A percentile compares a stretch with the other conserved stretches of the same genome.
Conservation (phyloP, 2,329 filamentous ascomycete genomes). For the Geosmithia putterillii region DNA sequence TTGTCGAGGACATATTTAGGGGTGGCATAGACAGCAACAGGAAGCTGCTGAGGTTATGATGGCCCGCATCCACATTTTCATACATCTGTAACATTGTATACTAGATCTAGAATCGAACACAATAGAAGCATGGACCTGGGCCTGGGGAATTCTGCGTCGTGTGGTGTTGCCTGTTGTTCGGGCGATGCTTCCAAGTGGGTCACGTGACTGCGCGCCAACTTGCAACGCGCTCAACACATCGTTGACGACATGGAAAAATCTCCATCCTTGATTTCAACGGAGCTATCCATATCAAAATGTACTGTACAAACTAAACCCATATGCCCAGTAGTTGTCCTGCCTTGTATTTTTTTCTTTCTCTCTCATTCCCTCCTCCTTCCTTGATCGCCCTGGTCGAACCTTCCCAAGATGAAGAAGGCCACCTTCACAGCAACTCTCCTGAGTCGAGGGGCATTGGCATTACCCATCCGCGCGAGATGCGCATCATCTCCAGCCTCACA, state of each 20-base stretch:
- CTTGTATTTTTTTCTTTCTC: no score
- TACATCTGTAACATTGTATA: not conserved
- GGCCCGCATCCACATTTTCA: not conserved
- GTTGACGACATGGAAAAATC: not conserved
- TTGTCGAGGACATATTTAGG: conserved; percentile 60
- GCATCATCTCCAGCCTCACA: not conserved
- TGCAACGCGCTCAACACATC: not conserved
- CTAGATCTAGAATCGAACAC: not conserved
- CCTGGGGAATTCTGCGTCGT: no score
- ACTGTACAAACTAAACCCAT: no score
- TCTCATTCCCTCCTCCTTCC: no score
- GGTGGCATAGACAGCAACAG: conserved; percentile 50
- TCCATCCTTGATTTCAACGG: conserved; percentile 1
- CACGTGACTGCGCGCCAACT: not conserved
- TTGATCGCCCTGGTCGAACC: no score
- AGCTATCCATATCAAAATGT: no score
- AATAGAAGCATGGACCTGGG: not conserved
- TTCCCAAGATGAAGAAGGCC: no score
- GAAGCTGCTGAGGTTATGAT: conserved; percentile 35
- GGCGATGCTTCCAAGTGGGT: not conserved
- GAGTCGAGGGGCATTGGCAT: no score
- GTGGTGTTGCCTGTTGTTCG: no score
- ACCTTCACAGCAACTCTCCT: no score
- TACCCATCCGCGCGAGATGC: no score
- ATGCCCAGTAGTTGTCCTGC: no score